A percentile compares a stretch with the other conserved stretches of the same genome.
Conservation (phyloP, 352 stramenopile species). For the Globisporangium parvum region DNA sequence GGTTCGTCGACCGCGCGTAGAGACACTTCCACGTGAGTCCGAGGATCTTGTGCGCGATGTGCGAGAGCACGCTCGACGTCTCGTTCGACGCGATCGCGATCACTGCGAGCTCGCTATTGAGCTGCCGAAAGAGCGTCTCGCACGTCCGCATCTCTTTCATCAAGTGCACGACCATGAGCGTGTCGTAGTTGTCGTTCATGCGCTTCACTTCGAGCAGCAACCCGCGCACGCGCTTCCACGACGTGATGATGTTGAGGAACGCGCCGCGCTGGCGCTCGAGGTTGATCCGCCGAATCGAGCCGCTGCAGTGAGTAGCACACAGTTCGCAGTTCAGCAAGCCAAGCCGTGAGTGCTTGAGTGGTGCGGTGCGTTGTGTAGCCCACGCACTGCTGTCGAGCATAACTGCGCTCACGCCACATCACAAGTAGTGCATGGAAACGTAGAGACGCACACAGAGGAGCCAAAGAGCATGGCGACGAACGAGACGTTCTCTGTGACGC, state of each 20-base stretch:
- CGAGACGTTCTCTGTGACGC: conserved; percentile 60
- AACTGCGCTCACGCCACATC: too few relatives aligned
- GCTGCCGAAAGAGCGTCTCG: conserved; percentile 70
- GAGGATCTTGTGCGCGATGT: conserved; percentile 66
- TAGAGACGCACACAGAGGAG: conserved; percentile 37
- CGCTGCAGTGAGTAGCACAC: conserved; percentile 11
- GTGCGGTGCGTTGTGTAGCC: background rate
- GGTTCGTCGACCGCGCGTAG: conserved; percentile 24
- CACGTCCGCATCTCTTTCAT: conserved; percentile 81
- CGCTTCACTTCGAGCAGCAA: conserved; percentile 31
- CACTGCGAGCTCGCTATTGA: conserved; percentile 52
- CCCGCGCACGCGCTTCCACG: conserved; percentile 68
- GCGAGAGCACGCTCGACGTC: conserved; percentile 47
- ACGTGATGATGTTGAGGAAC: conserved; percentile 65
- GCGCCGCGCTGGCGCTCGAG: conserved; percentile 54
- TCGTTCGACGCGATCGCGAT: conserved; percentile 75
- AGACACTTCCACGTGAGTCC: conserved; percentile 61
- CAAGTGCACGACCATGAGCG: conserved; percentile 59
- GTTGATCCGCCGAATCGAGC: conserved; percentile 43
- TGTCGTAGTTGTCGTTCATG: conserved; percentile 49
- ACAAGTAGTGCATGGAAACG: background rate
- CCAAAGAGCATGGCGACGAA: conserved; percentile 80
- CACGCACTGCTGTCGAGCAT: background rate
- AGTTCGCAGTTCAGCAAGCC: background rate
- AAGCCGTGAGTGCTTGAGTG: too few relatives aligned